Evolutionary conservation across 345 rosid genomes (phyloP), one percentile per base, ranked within the genome.

Genomic region (Mangifera indica): DNA sequence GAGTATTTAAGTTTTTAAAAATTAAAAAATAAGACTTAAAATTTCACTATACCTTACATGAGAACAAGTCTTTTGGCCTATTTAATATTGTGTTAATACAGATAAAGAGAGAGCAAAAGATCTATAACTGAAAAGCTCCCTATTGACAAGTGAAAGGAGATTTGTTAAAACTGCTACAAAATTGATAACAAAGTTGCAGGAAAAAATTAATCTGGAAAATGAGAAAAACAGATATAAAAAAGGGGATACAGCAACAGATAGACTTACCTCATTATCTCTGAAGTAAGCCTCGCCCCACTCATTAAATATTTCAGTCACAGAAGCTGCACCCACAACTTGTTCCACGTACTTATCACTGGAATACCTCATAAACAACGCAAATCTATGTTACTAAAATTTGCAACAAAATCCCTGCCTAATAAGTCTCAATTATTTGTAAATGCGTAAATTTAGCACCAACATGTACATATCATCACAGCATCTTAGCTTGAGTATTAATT

Each of bases 221-320:
- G 32, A 29, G 32, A 29, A 29, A 29, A 29, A 29, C 32, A 29
- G 32, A 29, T 29, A 29, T 1, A 29, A 3, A 29, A n/a, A 29
- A 29, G 17, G 10, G 37, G 21, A 34, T n/a, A 20, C 12, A 53
- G 55, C 7, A 40, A 63, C 44, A 29, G 52, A 44, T 18, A 10
- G 51, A 72, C 71, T 61, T 32, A 82, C 88, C 88, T 85, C 88
- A 53, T 69, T 61, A 58, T 85, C 83, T 72, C 88, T 82, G 76
- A 85, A 85, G 79, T 65, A 78, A 51, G 20, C 60, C 74, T 85
- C 86, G 2, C 88, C 86, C 21, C 61, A 54, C 44, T 76, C 69
- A 40, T 75, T 59, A 77, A 82, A 82, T 44, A 85, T 85, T 54
- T 80, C 71, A 67, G 86, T 62, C 60, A 82, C 84, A 52, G 84